Base-by-base conservation (phyloP, 2,329 filamentous ascomycete genomes). In the Coniella lustricola region DNA sequence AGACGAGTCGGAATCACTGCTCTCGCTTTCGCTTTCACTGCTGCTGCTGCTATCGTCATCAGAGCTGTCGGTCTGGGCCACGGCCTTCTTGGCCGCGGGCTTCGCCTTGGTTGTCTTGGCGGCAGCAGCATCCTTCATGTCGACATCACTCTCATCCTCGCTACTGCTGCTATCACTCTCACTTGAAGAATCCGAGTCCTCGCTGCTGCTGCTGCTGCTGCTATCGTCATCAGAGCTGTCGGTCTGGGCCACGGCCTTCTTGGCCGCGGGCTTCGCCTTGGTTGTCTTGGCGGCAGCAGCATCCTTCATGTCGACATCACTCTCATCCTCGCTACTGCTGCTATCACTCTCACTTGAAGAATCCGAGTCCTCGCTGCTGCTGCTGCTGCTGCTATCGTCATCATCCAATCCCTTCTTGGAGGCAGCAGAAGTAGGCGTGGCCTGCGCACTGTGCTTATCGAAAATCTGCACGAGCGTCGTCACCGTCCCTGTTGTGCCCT, bases 261-360 rank as follows among this genome's bases (percentile, higher is more conserved):
- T 52, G 20, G 57, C 51, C 21, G 57, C 57, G 16, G 56, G 62
- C 16, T 61, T 64, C 8, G 62, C 38, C 25, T 29, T 29, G 7
- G 38, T 20, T 16, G 38, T 41, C n/a, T 41, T 29, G 25, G 25
- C n/a, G n/a, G n/a, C 25, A 29, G 25, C 21, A 18, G 38, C 68
- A 46, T 76, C 72, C 54, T 68, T 67, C 73, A 76, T 77, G 33
- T 69, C 66, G 16, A 75, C 66, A 52, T 76, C 67, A 38, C 56
- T 56, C 21, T 48, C 52, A 8, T 56, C 51, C 35, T 62, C 63
- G 18, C 64, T 63, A 54, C 59, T 62, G 21, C 63, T 58, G 49
- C 36, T 51, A 22, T 52, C 49, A 13, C 36, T 36, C 29, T 37
- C 21, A 13, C 45, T 38, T n/a, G 25, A 29, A 5, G 25, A 29